Conservation (phyloP, 2,329 filamentous ascomycete genomes). For the Hypoxylon rubiginosum region DNA sequence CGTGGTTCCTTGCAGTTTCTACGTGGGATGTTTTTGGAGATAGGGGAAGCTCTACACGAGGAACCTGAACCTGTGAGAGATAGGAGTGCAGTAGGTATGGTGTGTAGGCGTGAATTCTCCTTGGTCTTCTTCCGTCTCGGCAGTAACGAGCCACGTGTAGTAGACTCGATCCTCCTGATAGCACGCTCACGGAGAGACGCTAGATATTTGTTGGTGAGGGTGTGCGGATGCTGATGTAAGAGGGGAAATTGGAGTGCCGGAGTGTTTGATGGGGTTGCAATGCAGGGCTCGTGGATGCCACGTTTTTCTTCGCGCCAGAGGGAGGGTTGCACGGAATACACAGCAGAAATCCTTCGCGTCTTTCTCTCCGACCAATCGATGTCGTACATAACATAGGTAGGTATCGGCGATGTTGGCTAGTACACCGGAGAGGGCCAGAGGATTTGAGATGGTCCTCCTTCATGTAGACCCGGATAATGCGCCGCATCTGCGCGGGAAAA, state of each 20-base stretch:
- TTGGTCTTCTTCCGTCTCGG: constrained; percentile 16
- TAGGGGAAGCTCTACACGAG: constrained; percentile 17
- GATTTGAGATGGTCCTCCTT: constrained; percentile 29
- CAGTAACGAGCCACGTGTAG: constrained; percentile 11
- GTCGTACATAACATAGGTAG: constrained; percentile 22
- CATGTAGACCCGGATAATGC: constrained; percentile 6
- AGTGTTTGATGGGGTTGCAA: constrained; percentile 37
- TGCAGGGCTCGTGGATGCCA: constrained; percentile 40
- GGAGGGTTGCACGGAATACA: constrained; percentile 34
- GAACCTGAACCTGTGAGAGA: constrained; percentile 1
- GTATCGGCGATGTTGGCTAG: constrained; percentile 18
- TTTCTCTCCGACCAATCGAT: constrained; percentile 17
- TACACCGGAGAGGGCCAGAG: constrained; percentile 20
- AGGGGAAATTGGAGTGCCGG: constrained; percentile 40
- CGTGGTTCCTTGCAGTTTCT: constrained; percentile 6
- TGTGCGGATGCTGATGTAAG: constrained; percentile 40
- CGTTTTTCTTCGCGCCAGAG: constrained; percentile 35
- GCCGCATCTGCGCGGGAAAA: constrained; percentile 27
- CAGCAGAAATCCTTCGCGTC: constrained; percentile 27
- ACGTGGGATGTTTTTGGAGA: neutral
- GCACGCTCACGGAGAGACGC: constrained; percentile 7
- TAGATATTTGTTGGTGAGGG: constrained; percentile 23
- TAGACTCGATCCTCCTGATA: constrained; percentile 17
- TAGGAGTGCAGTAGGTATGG: constrained; percentile 30
- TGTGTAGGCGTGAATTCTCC: constrained; percentile 10